Percentiles rank a stretch among this genome's conserved stretches.
Conservation (phyloP, 306 rosid genomes). For the Cucumis melo region DNA sequence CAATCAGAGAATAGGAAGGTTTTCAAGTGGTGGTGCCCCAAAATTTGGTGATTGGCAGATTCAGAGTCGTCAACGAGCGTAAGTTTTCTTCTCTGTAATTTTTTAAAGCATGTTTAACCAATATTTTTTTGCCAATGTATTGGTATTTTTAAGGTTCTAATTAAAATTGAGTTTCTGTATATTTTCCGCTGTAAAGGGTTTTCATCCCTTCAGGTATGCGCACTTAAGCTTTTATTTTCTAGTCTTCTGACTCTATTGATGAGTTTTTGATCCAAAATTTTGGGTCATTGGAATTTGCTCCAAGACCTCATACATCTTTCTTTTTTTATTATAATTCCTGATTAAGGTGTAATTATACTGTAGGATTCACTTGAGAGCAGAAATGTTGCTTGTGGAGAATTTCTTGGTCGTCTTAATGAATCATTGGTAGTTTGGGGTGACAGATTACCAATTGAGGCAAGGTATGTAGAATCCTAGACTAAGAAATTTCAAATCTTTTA, state of each 20-base stretch:
- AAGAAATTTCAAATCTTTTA: neutral
- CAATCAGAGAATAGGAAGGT: no score
- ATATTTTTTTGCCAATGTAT: no score
- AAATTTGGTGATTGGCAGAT: no score
- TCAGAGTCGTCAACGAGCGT: no score
- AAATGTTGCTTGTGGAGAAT: slow-evolving; percentile 48
- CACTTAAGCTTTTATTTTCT: no score
- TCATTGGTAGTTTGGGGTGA: slow-evolving; percentile 78
- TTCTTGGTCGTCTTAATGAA: slow-evolving; percentile 55
- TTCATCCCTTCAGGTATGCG: no score
- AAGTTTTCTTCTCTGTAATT: no score
- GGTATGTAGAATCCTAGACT: slow-evolving; percentile 33
- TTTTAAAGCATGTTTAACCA: no score
- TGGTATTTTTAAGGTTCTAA: no score
- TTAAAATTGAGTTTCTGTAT: no score
- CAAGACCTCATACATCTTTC: neutral
- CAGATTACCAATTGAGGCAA: slow-evolving; percentile 62
- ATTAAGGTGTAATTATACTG: neutral
- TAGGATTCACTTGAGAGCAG: slow-evolving; percentile 77
- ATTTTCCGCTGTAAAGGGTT: no score
- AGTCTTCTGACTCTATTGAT: neutral
- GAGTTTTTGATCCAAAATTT: neutral
- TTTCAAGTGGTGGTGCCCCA: no score
- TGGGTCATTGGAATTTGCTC: neutral
- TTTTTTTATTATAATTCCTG: neutral